A percentile compares a stretch with the other conserved stretches of the same genome.
Evolutionary conservation across 106 monocot species (phyloP).

Genomic region (Amphibolis antarctica): DNA sequence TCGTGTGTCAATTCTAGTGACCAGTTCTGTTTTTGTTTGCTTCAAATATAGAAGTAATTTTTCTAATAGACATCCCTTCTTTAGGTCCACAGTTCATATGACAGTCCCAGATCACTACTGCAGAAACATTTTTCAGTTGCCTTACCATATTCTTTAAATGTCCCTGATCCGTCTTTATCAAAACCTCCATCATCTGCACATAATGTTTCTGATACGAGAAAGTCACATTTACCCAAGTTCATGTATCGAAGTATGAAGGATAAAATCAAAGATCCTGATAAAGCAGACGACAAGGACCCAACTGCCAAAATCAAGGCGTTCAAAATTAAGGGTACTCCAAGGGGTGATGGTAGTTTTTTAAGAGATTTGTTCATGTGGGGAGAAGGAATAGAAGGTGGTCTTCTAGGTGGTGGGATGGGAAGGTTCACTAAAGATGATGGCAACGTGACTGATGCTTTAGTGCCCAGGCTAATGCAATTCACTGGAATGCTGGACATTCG

Average conservation of each 20-base stretch:
- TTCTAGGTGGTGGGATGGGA: slow-evolving; percentile 43
- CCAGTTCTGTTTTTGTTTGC: neutral
- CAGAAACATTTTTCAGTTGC: slow-evolving; percentile 26
- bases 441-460: slow-evolving; percentile 18
- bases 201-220: slow-evolving; percentile 13
- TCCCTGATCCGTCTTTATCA: slow-evolving; percentile 28
- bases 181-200: slow-evolving; percentile 35
- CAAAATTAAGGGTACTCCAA: slow-evolving; percentile 24
- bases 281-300: neutral
- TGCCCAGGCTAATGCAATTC: slow-evolving; percentile 54
- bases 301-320: slow-evolving; percentile 8
- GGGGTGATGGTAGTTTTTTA: slow-evolving; percentile 24
- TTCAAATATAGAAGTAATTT: slow-evolving; percentile 2
- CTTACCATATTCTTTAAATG: slow-evolving; percentile 21
- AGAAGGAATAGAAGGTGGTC: slow-evolving; percentile 30
- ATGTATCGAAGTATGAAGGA: slow-evolving; percentile 7
- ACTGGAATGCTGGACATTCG: slow-evolving; percentile 39
- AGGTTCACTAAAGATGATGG: slow-evolving; percentile 4
- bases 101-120: slow-evolving; percentile 24
- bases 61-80: slow-evolving; percentile 3
- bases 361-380: slow-evolving; percentile 63
- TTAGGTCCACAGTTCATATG: slow-evolving; percentile 33
- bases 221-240: slow-evolving; percentile 3
- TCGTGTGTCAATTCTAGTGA: neutral
- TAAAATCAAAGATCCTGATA: neutral